Conservation (phyloP, 441 rosid genomes). For the Gossypium aridum region DNA sequence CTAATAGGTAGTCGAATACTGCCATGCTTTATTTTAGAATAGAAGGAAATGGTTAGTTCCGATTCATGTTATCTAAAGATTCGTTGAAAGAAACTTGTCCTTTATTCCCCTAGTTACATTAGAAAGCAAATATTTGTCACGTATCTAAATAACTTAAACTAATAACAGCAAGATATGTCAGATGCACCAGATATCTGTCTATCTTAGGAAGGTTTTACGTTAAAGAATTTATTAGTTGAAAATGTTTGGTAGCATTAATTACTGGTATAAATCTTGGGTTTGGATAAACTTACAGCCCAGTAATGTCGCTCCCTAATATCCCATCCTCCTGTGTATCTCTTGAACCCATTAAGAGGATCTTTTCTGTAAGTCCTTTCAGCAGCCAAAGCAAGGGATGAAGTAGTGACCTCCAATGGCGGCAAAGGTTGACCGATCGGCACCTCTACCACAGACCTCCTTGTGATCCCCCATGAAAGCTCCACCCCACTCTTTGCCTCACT, state of each 20-base stretch:
- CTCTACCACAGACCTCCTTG: constrained; percentile 36
- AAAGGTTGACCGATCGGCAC: constrained; percentile 43
- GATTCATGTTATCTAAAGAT: background rate
- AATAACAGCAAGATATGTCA: background rate
- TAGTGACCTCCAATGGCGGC: constrained; percentile 14
- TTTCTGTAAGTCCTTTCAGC: constrained; percentile 70
- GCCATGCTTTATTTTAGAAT: background rate
- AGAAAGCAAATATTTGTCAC: background rate
- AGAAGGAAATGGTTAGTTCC: background rate
- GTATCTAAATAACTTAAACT: background rate
- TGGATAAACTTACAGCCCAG: constrained; percentile 69
- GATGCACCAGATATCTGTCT: background rate
- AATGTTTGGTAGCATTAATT: background rate
- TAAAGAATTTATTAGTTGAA: background rate
- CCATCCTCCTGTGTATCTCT: constrained; percentile 79
- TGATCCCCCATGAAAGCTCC: constrained; percentile 19
- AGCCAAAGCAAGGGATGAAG: constrained; percentile 50
- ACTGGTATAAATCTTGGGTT: background rate
- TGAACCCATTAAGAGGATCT: constrained; percentile 75
- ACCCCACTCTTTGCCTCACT: constrained; percentile 18
- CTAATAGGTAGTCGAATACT: background rate
- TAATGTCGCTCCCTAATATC: constrained; percentile 72
- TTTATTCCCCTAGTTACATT: background rate
- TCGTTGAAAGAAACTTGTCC: background rate
- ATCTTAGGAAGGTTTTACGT: background rate